Evolutionary conservation across 2,329 filamentous ascomycete species (phyloP).

Genomic region (Colletotrichum falcatum): DNA sequence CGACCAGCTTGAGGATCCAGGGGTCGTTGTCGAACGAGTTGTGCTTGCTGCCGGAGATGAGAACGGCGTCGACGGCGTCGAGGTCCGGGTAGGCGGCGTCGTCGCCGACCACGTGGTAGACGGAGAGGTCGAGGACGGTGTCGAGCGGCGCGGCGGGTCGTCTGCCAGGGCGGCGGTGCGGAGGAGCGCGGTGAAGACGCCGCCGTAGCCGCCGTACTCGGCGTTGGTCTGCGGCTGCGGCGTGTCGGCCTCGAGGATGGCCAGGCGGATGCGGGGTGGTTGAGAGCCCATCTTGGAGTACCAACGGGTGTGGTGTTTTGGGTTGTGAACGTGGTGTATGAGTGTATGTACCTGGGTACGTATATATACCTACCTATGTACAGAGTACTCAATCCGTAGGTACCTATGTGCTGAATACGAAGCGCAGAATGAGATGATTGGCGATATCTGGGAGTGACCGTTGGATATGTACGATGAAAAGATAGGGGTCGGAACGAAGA

Average conservation of each 20-base stretch:
- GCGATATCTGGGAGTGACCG: neutral
- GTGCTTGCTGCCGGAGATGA: constrained; percentile 82
- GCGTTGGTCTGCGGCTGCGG: constrained; percentile 73
- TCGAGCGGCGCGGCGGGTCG: constrained; percentile 53
- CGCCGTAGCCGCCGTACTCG: constrained; percentile 79
- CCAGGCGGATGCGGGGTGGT: constrained; percentile 75
- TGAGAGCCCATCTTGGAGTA: constrained; percentile 42
- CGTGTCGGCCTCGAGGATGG: constrained; percentile 89
- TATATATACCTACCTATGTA: neutral
- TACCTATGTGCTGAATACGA: too few species aligned
- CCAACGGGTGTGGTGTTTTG: too few species aligned
- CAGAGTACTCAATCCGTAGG: neutral
- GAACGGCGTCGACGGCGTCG: constrained; percentile 81
- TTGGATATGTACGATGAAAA: constrained; percentile 6
- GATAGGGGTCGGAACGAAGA: neutral
- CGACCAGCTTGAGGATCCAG: constrained; percentile 82
- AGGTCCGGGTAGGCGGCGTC: constrained; percentile 77
- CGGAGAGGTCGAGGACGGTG: constrained; percentile 67
- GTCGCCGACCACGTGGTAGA: constrained; percentile 77
- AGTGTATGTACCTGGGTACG: neutral
- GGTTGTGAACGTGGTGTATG: neutral
- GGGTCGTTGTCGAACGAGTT: constrained; percentile 79
- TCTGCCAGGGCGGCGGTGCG: constrained; percentile 63
- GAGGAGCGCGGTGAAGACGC: constrained; percentile 74
- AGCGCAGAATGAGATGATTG: neutral